Evolutionary conservation across 768 basidiomycete species (phyloP).

Genomic region (Panellus pusillus): DNA sequence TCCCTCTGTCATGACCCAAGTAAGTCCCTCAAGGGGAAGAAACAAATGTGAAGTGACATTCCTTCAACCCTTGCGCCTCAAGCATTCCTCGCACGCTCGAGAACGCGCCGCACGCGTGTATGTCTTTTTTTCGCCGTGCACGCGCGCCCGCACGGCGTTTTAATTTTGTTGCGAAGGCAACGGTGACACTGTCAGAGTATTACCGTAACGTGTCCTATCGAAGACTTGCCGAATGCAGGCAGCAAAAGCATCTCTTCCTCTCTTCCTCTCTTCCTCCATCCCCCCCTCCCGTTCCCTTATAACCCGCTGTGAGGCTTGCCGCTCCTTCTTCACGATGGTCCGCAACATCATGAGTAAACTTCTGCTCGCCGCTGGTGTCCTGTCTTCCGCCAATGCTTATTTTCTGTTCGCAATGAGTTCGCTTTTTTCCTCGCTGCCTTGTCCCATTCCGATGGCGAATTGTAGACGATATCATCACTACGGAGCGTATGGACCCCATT

Average conservation of each 20-base stretch:
- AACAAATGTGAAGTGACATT: too few species aligned
- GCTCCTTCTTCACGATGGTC: conserved; percentile 16
- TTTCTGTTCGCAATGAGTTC: conserved; percentile 17
- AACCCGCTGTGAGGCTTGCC: conserved; percentile 9
- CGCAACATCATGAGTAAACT: conserved; percentile 15
- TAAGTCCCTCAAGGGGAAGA: too few species aligned
- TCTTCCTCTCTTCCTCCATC: conserved; percentile 2
- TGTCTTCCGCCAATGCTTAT: conserved; percentile 19
- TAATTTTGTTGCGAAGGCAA: background rate
- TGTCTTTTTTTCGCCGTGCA: too few species aligned
- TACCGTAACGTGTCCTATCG: too few species aligned
- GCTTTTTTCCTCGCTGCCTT: background rate
- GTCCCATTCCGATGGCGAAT: background rate
- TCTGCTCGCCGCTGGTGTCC: conserved; percentile 17
- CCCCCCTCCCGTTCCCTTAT: conserved; percentile 11
- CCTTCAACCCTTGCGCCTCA: too few species aligned
- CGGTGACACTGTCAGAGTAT: background rate
- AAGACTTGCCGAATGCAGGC: too few species aligned
- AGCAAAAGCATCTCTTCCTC: background rate
- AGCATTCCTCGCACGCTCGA: too few species aligned
- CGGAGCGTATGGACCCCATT: conserved; percentile 52
- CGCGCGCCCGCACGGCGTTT: too few species aligned
- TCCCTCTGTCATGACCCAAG: too few species aligned
- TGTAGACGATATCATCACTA: conserved; percentile 43
- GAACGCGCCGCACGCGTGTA: too few species aligned